phyloP scores from a whole-genome alignment of 768 basidiomycete species.

The Mycena latifolia region DNA sequence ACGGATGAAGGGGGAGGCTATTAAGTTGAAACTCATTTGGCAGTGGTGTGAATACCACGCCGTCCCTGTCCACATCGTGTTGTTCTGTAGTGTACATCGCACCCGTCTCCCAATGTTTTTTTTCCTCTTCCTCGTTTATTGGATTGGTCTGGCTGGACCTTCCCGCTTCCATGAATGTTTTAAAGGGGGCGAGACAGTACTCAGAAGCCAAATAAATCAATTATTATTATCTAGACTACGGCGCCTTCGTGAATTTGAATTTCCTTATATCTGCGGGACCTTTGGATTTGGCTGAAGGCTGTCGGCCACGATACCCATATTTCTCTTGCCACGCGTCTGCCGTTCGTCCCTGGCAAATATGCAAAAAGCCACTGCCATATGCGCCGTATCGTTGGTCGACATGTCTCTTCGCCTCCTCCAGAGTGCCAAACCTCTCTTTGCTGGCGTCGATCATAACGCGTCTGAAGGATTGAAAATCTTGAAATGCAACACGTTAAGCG shows the following conservation, averaged over 20 bases:
- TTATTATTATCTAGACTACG: neutral
- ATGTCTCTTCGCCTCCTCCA: constrained; percentile 53
- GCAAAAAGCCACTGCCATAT: constrained; percentile 54
- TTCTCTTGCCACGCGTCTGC: constrained; percentile 22
- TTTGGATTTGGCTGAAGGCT: constrained; percentile 4
- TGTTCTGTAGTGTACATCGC: no score
- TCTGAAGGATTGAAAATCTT: constrained; percentile 54
- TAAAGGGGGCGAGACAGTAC: no score
- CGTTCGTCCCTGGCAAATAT: constrained; percentile 42
- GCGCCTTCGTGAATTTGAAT: constrained; percentile 18
- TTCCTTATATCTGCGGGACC: neutral
- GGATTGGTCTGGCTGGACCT: no score
- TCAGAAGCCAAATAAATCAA: no score
- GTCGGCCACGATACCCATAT: constrained; percentile 14
- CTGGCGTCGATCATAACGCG: constrained; percentile 56
- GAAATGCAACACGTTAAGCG: constrained; percentile 18
- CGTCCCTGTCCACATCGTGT: no score
- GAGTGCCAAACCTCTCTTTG: constrained; percentile 58
- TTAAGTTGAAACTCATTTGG: constrained; percentile 25
- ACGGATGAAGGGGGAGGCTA: constrained; percentile 71
- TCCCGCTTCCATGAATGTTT: no score
- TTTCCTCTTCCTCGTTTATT: constrained; percentile 13
- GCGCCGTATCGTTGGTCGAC: constrained; percentile 45
- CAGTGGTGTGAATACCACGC: no score
- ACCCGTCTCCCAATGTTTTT: constrained; percentile 3